Conservation (phyloP, 139 green algal species). For the Tetraselmis chui region DNA sequence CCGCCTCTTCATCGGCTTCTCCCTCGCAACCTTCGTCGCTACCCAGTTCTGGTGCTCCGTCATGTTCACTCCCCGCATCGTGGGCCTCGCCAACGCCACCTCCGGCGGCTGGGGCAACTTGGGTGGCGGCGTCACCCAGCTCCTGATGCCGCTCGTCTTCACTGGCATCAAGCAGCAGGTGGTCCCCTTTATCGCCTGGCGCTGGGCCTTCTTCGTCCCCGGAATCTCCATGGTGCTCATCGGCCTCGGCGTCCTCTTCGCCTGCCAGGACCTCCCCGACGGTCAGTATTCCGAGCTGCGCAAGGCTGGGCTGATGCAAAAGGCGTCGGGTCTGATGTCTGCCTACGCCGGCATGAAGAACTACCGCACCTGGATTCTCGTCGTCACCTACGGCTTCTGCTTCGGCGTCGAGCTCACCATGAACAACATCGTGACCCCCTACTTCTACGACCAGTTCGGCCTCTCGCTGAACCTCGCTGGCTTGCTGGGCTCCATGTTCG, state of each 20-base stretch:
- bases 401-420: slow-evolving; percentile 74
- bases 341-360: too few relatives aligned
- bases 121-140: slow-evolving; percentile 77
- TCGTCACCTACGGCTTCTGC: slow-evolving; percentile 59
- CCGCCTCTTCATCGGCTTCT: slow-evolving; percentile 77
- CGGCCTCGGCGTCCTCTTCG: too few relatives aligned
- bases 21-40: slow-evolving; percentile 77
- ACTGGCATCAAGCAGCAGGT: slow-evolving; percentile 26
- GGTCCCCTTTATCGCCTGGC: slow-evolving; percentile 66
- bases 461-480: slow-evolving; percentile 46
- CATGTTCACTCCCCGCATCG: slow-evolving; percentile 88
- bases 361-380: slow-evolving; percentile 57
- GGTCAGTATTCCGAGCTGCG: slow-evolving; percentile 77
- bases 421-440: slow-evolving; percentile 65
- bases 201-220: slow-evolving; percentile 84
- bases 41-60: slow-evolving; percentile 84
- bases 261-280: slow-evolving; percentile 82
- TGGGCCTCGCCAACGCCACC: slow-evolving; percentile 85
- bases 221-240: too few relatives aligned
- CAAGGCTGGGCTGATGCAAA: slow-evolving; percentile 63
- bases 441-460: slow-evolving; percentile 63
- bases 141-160: slow-evolving; percentile 91
- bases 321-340: slow-evolving; percentile 13
- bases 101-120: slow-evolving; percentile 86
- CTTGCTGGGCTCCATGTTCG: slow-evolving; percentile 70